Evolutionary conservation across 2,329 filamentous ascomycete genomes (phyloP), one percentile per base, ranked within the genome.

Genomic region (Aureobasidium sp.): DNA sequence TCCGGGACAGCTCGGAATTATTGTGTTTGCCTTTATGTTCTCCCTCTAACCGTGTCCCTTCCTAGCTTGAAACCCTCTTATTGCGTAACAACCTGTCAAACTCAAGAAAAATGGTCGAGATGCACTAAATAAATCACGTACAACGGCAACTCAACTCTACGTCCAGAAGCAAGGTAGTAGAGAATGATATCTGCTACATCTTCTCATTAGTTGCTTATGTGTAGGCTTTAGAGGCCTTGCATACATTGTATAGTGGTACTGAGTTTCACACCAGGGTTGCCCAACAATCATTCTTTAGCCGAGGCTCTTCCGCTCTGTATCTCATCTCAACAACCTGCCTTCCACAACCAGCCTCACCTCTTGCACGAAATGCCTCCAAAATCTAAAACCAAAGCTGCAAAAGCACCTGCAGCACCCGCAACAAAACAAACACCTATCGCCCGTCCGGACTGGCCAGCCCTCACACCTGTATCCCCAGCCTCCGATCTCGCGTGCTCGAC

Each of bases 401-500:
- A 57, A 23, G 4, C 54, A 17, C 21, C 43, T 23, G 46, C 38
- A 4, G 13, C 19, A 10, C 21, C 57, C 54, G 15, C 64, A 64
- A 33, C 35, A 33, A 53, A 27, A n/a, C 35, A 64, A 64, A 19
- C 59, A 19, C 4, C 47, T 31, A 17, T 50, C 51, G 27, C 54
- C 29, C 68, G 63, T 35, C 81, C 81, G 50, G 77, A 85, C 68
- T 93, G 90, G 90, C 89, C 90, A 37, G 74, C 77, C 23, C 84
- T 95, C 70, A 82, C 80, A 64, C 89, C 90, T 17, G 73, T 85
- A 10, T 74, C 91, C 45, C 86, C 89, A 47, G 74, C 87, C 46
- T 76, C 80, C 49, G 81, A 87, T 65, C 83, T 95, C 15, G 69
- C 72, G 8, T 78, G 89, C 29, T 77, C 84, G 33, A 76, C 82